Conservation (phyloP, 192 early-diverging fungal species). For the Coemansia sp. region DNA sequence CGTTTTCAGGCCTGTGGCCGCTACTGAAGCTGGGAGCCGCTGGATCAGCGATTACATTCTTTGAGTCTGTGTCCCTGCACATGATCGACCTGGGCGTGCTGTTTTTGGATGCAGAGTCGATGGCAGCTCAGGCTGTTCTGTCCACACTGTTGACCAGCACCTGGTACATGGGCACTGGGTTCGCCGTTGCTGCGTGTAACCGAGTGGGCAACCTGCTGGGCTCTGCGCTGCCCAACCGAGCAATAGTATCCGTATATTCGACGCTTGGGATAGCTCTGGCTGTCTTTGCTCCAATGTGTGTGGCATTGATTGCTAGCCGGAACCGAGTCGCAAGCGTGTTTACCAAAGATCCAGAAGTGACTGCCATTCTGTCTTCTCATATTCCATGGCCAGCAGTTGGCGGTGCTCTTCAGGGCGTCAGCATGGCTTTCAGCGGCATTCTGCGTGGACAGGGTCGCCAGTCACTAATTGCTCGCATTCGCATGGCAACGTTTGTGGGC, state of each 20-base stretch:
- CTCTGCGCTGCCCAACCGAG: constrained; percentile 55
- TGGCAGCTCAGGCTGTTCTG: constrained; percentile 83
- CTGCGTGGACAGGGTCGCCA: constrained; percentile 61
- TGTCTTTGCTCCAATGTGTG: constrained; percentile 56
- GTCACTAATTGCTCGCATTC: constrained; percentile 53
- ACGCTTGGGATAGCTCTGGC: constrained; percentile 54
- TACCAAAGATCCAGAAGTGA: constrained; percentile 25
- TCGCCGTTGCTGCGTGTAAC: constrained; percentile 78
- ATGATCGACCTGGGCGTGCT: constrained; percentile 72
- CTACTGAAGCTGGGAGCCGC: constrained; percentile 75
- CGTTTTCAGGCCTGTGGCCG: constrained; percentile 60
- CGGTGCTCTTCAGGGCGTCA: constrained; percentile 54
- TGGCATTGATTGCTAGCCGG: constrained; percentile 57
- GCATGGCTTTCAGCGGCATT: constrained; percentile 61
- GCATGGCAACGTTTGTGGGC: constrained; percentile 46
- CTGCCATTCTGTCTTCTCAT: constrained; percentile 24
- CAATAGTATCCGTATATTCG: constrained; percentile 50
- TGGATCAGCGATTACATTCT: constrained; percentile 75
- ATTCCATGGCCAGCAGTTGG: constrained; percentile 36
- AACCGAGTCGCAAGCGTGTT: constrained; percentile 60
- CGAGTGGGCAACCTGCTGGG: constrained; percentile 79
- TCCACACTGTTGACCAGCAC: constrained; percentile 64
- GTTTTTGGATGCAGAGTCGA: constrained; percentile 67
- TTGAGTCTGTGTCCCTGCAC: constrained; percentile 80
- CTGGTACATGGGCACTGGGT: constrained; percentile 68